Evolutionary conservation across 2,329 filamentous ascomycete genomes (phyloP).

Genomic region (Monosporascus sp.): DNA sequence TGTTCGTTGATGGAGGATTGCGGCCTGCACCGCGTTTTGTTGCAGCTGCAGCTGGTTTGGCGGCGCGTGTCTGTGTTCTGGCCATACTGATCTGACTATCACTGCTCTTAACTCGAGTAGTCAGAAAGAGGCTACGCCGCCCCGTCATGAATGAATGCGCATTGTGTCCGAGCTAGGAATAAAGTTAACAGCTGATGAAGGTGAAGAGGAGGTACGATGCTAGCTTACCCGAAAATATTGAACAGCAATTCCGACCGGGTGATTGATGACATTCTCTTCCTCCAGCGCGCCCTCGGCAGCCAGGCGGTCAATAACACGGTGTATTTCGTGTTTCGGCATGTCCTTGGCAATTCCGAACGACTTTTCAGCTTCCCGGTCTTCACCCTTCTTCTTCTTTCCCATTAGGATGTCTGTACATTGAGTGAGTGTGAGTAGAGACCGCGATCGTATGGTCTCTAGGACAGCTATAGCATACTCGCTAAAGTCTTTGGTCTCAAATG

Average conservation of each 20-base stretch:
- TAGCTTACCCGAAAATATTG: conserved; percentile 64
- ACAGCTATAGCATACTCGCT: conserved; percentile 68
- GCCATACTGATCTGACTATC: conserved; percentile 26
- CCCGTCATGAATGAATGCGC: conserved; percentile 40
- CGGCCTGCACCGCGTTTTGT: conserved; percentile 14
- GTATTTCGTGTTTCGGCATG: conserved; percentile 69
- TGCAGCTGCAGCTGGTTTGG: conserved; percentile 30
- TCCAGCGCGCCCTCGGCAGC: conserved; percentile 66
- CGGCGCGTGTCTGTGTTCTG: conserved; percentile 30
- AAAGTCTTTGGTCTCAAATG: conserved; percentile 71
- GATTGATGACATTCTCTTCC: conserved; percentile 65
- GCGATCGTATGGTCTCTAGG: conserved; percentile 61
- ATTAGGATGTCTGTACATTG: conserved; percentile 82
- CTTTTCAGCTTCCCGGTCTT: conserved; percentile 45
- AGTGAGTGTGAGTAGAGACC: conserved; percentile 62
- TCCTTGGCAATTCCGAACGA: conserved; percentile 65
- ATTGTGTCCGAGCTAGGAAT: conserved; percentile 32
- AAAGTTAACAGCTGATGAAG: conserved; percentile 23
- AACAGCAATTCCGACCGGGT: conserved; percentile 59
- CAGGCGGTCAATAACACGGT: conserved; percentile 77
- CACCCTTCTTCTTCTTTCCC: conserved; percentile 59
- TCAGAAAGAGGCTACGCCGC: conserved; percentile 38
- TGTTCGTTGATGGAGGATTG: conserved; percentile 38
- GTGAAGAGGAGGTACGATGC: background rate
- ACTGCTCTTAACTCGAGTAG: conserved; percentile 32